These are phyloP conservation scores for Capsicum chinense DNA, from an alignment of 257 asterid genomes.

Conservation along the genomic window DNA sequence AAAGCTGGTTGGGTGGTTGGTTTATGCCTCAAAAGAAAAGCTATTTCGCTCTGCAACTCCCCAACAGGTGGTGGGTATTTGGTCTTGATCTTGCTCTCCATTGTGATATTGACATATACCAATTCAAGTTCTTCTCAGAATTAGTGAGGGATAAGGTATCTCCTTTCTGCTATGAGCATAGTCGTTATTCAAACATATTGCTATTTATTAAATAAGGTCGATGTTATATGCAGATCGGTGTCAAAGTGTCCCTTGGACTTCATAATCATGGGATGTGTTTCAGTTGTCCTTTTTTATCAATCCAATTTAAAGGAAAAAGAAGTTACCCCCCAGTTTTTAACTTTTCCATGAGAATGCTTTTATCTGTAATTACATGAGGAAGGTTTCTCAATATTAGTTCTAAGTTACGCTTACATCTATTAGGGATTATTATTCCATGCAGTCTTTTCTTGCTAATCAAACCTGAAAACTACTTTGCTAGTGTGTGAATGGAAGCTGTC, in stretches of 20 bases:
- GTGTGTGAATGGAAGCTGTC: not conserved
- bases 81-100: constrained; percentile 99
- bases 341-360: not conserved
- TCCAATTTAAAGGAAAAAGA: not conserved
- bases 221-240: constrained; percentile 12
- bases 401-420: not conserved
- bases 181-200: not conserved
- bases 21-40: constrained; percentile 99
- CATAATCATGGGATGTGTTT: not conserved
- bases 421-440: not conserved
- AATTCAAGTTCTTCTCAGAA: constrained; percentile 92
- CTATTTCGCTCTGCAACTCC: constrained; percentile 95
- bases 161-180: constrained; percentile 6
- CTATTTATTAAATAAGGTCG: not conserved
- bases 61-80: constrained; percentile 98
- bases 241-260: not conserved
- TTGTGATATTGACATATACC: constrained; percentile 89
- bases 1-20: constrained; percentile 99
- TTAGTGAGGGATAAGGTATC: constrained; percentile 82
- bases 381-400: not conserved
- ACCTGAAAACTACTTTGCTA: not conserved
- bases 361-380: not conserved
- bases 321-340: not conserved
- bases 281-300: not conserved
- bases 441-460: not conserved